Evolutionary conservation across 2,329 filamentous ascomycete species (phyloP), one percentile per base, ranked within the genome.

Genomic region (Ophiognomonia clavigignenti-juglandacearum): DNA sequence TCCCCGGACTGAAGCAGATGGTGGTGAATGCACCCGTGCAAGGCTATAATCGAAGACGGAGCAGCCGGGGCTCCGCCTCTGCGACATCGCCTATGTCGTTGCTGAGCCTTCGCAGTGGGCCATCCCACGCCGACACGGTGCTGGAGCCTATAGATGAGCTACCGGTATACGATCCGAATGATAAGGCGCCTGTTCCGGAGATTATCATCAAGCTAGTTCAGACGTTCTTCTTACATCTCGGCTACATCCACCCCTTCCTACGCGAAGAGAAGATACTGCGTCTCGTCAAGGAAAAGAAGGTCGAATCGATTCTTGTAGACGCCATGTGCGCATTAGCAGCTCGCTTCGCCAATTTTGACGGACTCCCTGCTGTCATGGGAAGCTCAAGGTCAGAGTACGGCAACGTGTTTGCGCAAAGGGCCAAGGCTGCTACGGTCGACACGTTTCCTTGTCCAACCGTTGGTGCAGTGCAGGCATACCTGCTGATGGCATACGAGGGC

Each of bases 1-100:
- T 93, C 43, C 89, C 89, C 1, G 89, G 89, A 19, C 95, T 90
- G 69, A 95, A 95, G 65, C 88, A 95, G 64, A 95, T 95, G 88
- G 87, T 95, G 22, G 83, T 86, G 49, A 60, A 65, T 37, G 32
- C 32, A 4, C 32, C 32, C 7, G 56, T 66, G 16, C 83, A 85
- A 45, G 80, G 91, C 24, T 77, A 83, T 49, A 82, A 85, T 50
- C 73, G 81, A 50, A 76, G 82, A 20, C 75, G 76, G 20, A 82
- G 82, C 43, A 75, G 73, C 8, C 72, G 68, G 6, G 74, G 73
- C 42, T 83, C 80, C 16, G 75, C 79, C 39, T 78, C 81, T 0
- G 71, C 66, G 8, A 68, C 72, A 0, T 80, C 77, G 0, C 74
- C 77, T 0, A 60, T 69, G 18, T 73, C 74, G 1, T 58, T 59